These are phyloP conservation scores for Candida sp. DNA, from an alignment of 1,139 yeast genomes.

Conservation along the genomic window DNA sequence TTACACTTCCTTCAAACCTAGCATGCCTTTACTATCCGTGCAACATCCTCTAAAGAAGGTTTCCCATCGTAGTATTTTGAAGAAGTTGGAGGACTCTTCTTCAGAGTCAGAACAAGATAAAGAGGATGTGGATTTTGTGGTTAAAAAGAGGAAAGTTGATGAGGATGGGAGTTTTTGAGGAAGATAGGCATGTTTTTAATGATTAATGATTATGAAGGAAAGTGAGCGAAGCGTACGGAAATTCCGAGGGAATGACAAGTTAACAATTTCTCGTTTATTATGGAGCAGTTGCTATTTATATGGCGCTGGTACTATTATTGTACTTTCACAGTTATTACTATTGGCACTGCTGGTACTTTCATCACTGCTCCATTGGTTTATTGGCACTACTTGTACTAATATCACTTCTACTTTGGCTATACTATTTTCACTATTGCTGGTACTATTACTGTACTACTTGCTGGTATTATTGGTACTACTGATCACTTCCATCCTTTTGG, in stretches of 20 bases:
- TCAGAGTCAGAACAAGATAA: slow-evolving; percentile 1
- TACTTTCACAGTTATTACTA: too few species aligned
- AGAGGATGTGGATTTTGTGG: background rate
- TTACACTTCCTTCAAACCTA: slow-evolving; percentile 39
- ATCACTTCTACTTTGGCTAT: too few species aligned
- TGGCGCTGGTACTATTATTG: too few species aligned
- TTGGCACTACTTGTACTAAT: too few species aligned
- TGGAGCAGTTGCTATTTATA: too few species aligned
- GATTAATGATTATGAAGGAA: background rate
- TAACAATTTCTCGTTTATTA: too few species aligned
- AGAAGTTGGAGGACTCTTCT: background rate
- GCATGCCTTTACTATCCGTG: slow-evolving; percentile 46
- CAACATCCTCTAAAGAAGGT: slow-evolving; percentile 13
- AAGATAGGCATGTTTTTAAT: background rate
- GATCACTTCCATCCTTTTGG: background rate
- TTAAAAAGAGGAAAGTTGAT: slow-evolving; percentile 1
- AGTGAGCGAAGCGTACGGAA: background rate
- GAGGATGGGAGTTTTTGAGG: background rate
- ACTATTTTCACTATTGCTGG: background rate
- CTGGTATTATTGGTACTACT: background rate
- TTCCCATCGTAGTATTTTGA: background rate
- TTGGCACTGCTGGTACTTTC: too few species aligned
- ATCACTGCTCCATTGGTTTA: too few species aligned
- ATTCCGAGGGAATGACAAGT: background rate
- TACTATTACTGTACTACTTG: background rate